phyloP scores from a whole-genome alignment of 257 asterid species.

The Salvia splendens region DNA sequence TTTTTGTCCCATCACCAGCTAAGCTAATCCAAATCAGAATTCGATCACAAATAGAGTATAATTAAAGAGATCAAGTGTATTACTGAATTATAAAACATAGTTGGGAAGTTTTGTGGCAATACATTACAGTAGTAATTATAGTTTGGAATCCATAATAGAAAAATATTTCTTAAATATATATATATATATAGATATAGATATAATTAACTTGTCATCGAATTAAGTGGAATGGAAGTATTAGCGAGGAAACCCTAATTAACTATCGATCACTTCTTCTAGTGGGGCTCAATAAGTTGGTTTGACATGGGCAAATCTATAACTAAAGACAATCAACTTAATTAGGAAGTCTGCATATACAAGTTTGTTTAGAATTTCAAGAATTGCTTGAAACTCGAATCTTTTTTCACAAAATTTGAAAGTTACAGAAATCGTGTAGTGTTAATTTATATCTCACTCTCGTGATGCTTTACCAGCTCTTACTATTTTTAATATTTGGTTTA shows the following conservation, averaged over 20 bases:
- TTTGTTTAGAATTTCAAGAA: slow-evolving; percentile 47
- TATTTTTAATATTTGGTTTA: no score
- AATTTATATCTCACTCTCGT: not conserved
- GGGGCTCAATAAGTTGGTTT: slow-evolving; percentile 57
- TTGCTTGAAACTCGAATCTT: slow-evolving; percentile 24
- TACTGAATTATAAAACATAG: not conserved
- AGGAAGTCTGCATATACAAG: slow-evolving; percentile 24
- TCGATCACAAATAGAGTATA: not conserved
- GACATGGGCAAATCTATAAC: slow-evolving; percentile 34
- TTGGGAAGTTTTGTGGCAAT: slow-evolving; percentile 33
- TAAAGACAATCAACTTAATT: slow-evolving; percentile 19
- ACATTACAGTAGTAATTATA: slow-evolving; percentile 23
- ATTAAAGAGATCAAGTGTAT: slow-evolving; percentile 12
- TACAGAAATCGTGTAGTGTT: slow-evolving; percentile 10
- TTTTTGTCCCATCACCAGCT: slow-evolving; percentile 15
- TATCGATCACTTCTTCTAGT: slow-evolving; percentile 21
- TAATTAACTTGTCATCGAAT: no score
- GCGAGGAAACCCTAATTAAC: slow-evolving; percentile 20
- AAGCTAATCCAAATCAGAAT: not conserved
- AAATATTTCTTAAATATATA: slow-evolving; percentile 34
- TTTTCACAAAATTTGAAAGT: slow-evolving; percentile 9
- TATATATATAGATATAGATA: not conserved
- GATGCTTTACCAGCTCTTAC: no score
- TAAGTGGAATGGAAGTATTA: slow-evolving; percentile 25
- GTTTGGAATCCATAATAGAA: slow-evolving; percentile 39